Evolutionary conservation across 2,329 filamentous ascomycete species (phyloP), one percentile per base, ranked within the genome.

Genomic region (Aspergillus awamori): DNA sequence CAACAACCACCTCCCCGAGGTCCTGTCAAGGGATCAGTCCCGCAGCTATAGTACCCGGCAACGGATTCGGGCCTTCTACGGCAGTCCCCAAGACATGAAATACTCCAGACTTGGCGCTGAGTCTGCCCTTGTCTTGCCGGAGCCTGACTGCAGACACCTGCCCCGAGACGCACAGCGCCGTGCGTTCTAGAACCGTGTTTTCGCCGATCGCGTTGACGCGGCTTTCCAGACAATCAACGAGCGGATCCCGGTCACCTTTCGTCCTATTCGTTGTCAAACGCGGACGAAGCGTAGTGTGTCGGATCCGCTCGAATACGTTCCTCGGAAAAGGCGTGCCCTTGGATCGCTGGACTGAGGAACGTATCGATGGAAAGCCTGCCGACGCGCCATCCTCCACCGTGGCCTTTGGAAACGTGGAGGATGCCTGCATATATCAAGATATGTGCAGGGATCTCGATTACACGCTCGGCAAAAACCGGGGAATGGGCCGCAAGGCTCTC

Each of bases 241-340:
- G 15, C 2, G 41, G 41, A 28, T 41, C 7, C 15, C 41, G n/a
- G 24, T 30, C 36, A 41, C 39, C 20, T 17, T 24, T 17, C 22
- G n/a, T 39, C 26, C 41, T 39, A 10, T 26, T 30, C 20, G 24
- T 8, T 10, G 36, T 3, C 11, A 26, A 20, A 8, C 20, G 39
- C 54, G 54, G 20, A 57, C 24, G 30, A 39, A 22, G 41, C 39
- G 15, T n/a, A 57, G 41, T 11, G 54, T 57, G 39, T 57, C 54
- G 41, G 26, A 47, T 45, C 36, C 24, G n/a, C 7, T 47, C 13
- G 5, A 4, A 2, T 56, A 56, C 24, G 22, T 10, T 39, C 36
- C 24, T 20, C 53, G 5, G 38, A 56, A 56, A 56, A 8, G 53
- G 53, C 36, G 53, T 54, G 52, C 53, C 53, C 30, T 38, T 56